Conservation (phyloP, 2,329 filamentous ascomycete genomes). For the Pseudogymnoascus sp. region DNA sequence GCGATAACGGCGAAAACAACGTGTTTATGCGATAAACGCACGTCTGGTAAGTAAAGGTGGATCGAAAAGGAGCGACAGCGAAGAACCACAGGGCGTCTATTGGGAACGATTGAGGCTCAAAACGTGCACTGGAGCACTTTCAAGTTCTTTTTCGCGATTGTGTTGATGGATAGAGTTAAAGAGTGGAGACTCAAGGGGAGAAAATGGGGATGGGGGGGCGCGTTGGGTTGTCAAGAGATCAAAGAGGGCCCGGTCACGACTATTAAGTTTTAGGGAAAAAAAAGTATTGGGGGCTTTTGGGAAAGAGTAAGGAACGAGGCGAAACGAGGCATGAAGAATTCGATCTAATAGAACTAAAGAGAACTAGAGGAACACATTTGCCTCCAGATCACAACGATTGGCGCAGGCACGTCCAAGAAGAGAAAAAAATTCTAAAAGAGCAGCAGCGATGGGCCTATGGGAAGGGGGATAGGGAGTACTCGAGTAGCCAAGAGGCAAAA, state of each 20-base stretch:
- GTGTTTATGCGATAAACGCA: slow-evolving; percentile 8
- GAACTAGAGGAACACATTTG: slow-evolving; percentile 1
- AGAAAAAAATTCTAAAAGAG: neutral
- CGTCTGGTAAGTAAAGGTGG: neutral
- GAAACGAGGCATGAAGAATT: neutral
- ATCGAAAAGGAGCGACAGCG: slow-evolving; percentile 6
- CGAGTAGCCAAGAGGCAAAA: slow-evolving; percentile 6
- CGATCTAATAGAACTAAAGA: slow-evolving; percentile 1
- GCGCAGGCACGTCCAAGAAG: slow-evolving; percentile 1
- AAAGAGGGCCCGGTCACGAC: slow-evolving; percentile 6
- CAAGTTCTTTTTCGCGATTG: slow-evolving; percentile 7
- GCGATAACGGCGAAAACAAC: slow-evolving; percentile 9
- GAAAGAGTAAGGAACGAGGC: neutral
- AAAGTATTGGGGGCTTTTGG: neutral
- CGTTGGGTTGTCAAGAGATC: slow-evolving; percentile 7
- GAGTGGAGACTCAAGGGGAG: slow-evolving; percentile 5
- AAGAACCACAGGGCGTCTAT: slow-evolving; percentile 7
- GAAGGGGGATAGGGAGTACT: slow-evolving; percentile 3
- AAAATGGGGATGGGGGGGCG: slow-evolving; percentile 5
- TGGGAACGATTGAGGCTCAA: neutral
- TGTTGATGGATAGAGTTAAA: slow-evolving; percentile 8
- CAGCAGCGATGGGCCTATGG: neutral
- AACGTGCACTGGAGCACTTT: slow-evolving; percentile 6
- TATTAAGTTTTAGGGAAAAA: slow-evolving; percentile 1
- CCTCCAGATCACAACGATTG: neutral